Evolutionary conservation across 139 green algal species (phyloP).

Genomic region (Picochlorum sp.): DNA sequence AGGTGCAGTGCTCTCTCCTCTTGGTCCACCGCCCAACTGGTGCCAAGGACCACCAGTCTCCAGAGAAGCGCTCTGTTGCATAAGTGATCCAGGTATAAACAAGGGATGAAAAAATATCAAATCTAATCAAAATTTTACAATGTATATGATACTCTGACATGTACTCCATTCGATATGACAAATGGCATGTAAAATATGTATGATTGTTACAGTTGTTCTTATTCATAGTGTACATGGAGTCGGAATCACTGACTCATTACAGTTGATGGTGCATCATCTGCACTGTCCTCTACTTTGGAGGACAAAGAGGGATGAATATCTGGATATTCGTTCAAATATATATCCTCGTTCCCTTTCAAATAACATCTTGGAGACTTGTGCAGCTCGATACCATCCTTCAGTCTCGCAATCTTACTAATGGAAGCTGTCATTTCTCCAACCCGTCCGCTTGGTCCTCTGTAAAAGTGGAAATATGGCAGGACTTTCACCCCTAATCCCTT

Average conservation of each 20-base stretch:
- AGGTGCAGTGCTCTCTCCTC: slow-evolving; percentile 54
- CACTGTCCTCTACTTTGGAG: background rate
- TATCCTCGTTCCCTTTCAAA: background rate
- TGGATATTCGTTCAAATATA: slow-evolving; percentile 1
- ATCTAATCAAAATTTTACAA: too few species aligned
- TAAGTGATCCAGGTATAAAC: too few species aligned
- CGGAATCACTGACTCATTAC: background rate
- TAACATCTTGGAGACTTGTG: background rate
- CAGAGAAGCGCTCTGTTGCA: slow-evolving; percentile 15
- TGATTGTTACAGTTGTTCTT: too few species aligned
- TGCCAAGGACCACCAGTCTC: slow-evolving; percentile 9
- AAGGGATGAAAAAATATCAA: too few species aligned
- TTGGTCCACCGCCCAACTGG: slow-evolving; percentile 17
- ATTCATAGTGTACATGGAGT: too few species aligned
- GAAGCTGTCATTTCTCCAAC: slow-evolving; percentile 67
- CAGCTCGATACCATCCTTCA: slow-evolving; percentile 18
- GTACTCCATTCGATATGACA: too few species aligned
- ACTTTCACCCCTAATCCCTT: slow-evolving; percentile 79
- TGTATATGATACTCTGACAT: too few species aligned
- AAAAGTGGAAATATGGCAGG: slow-evolving; percentile 94
- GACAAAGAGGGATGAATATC: background rate
- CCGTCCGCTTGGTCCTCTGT: slow-evolving; percentile 66
- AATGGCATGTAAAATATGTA: too few species aligned
- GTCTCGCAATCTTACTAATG: slow-evolving; percentile 52
- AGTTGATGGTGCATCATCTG: background rate